Conservation (phyloP, 202 grass and related monocot species). For the Saccharum hybrid region DNA sequence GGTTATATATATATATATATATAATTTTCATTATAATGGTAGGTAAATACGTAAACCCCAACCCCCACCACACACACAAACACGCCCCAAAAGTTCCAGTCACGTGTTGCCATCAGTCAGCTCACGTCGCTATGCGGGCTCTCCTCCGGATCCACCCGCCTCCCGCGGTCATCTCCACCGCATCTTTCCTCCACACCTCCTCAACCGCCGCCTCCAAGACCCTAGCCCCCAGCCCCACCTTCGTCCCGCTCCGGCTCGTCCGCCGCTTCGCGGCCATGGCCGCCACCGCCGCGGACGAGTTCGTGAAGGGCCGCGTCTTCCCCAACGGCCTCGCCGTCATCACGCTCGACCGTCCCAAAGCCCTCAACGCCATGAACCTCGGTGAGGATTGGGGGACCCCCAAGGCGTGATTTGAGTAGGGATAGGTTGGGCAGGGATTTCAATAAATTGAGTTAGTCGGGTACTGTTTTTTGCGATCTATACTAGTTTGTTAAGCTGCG, state of each 20-base stretch:
- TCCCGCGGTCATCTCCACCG: conserved; percentile 41
- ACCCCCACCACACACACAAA: too few species aligned
- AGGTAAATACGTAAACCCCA: too few species aligned
- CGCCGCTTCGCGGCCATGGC: conserved; percentile 45
- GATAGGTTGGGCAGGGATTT: not conserved
- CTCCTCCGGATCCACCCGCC: too few species aligned
- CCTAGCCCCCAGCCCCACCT: conserved; percentile 28
- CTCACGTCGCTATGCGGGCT: too few species aligned
- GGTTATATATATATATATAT: too few species aligned
- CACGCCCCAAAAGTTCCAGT: too few species aligned
- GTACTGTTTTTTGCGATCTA: not conserved
- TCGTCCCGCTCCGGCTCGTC: conserved; percentile 11
- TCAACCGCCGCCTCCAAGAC: conserved; percentile 8
- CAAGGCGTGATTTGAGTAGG: conserved; percentile 5
- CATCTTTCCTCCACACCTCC: conserved; percentile 31
- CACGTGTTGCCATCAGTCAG: too few species aligned
- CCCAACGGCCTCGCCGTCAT: conserved; percentile 93
- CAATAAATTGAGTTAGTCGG: not conserved
- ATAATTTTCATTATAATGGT: too few species aligned
- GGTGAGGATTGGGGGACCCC: conserved; percentile 48
- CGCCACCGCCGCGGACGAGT: conserved; percentile 58
- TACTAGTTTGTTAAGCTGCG: not conserved
- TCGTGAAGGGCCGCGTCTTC: conserved; percentile 74
- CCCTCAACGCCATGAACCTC: conserved; percentile 98
- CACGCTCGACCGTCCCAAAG: conserved; percentile 96